These are phyloP conservation scores for Coemansia furcata DNA, from an alignment of 192 early-diverging fungal species.

Conservation along the genomic window DNA sequence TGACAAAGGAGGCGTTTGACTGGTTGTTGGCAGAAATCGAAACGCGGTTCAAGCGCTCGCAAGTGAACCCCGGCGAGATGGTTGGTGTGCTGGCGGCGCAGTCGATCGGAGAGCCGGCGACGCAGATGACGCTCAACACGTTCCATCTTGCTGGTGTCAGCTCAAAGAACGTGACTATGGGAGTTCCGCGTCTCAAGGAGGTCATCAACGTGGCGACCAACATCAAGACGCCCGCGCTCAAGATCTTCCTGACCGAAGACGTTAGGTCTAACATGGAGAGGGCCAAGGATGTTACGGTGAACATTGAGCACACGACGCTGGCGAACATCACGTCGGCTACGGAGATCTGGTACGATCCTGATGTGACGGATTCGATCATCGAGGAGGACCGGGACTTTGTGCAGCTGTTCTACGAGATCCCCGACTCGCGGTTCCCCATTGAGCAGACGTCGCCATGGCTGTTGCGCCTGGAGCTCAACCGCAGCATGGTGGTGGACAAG, in stretches of 20 bases:
- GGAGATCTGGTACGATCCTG: constrained; percentile 98
- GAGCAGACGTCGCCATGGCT: constrained; percentile 72
- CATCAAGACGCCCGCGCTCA: constrained; percentile 89
- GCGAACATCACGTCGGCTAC: constrained; percentile 75
- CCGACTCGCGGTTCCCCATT: constrained; percentile 69
- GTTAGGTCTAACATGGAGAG: constrained; percentile 69
- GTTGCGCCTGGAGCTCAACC: constrained; percentile 73
- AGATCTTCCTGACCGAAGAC: constrained; percentile 70
- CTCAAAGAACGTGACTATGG: constrained; percentile 94
- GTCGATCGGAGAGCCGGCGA: constrained; percentile 98
- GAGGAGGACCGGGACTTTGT: constrained; percentile 90
- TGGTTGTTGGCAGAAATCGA: constrained; percentile 95
- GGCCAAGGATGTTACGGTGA: constrained; percentile 86
- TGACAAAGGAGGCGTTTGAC: constrained; percentile 85
- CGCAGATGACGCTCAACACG: constrained; percentile 99
- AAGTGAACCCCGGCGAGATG: constrained; percentile 96
- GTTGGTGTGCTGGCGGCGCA: constrained; percentile 97
- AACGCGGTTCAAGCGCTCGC: constrained; percentile 82
- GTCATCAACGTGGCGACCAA: constrained; percentile 98
- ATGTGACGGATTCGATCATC: constrained; percentile 73
- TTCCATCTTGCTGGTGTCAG: constrained; percentile 99
- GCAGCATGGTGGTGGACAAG: constrained; percentile 87
- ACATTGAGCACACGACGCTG: constrained; percentile 91
- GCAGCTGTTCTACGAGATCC: constrained; percentile 75
- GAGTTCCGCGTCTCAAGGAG: constrained; percentile 98